Conservation (phyloP, 495 filamentous ascomycete species). For the Delitschia confertaspora region DNA sequence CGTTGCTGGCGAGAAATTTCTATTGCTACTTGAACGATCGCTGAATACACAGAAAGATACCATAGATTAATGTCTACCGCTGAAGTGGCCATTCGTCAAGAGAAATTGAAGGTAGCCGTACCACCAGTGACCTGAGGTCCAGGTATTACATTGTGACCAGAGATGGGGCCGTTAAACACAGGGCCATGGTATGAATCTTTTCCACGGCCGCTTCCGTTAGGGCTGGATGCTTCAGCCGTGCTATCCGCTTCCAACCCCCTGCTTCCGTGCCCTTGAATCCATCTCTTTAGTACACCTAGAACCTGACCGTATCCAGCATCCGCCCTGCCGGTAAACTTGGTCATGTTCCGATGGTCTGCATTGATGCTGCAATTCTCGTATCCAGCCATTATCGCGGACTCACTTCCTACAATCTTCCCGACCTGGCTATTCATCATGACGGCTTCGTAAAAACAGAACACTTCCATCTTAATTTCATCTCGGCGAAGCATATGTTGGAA, state of each 20-base stretch:
- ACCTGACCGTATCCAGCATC: conserved; percentile 1
- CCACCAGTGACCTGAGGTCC: neutral
- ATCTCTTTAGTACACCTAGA: too few relatives aligned
- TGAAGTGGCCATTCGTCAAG: too few relatives aligned
- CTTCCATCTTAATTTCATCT: neutral
- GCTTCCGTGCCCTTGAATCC: too few relatives aligned
- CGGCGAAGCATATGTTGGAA: neutral
- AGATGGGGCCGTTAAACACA: conserved; percentile 1
- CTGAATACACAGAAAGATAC: too few relatives aligned
- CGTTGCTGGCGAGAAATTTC: too few relatives aligned
- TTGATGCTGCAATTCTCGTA: conserved; percentile 1
- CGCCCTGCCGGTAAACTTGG: neutral
- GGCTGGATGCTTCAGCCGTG: too few relatives aligned
- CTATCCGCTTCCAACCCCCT: too few relatives aligned
- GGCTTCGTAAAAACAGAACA: neutral
- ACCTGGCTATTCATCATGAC: neutral
- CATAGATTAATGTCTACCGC: too few relatives aligned
- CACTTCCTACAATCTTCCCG: conserved; percentile 1
- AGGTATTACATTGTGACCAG: neutral
- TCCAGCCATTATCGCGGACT: conserved; percentile 1
- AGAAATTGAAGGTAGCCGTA: neutral
- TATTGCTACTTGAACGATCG: too few relatives aligned
- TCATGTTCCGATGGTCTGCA: conserved; percentile 1
- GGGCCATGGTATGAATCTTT: neutral
- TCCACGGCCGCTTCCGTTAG: too few relatives aligned